Percentiles rank a stretch among this genome's conserved stretches.
Evolutionary conservation across 179 eudicot species (phyloP).

Genomic region (Actinidia chinensis): DNA sequence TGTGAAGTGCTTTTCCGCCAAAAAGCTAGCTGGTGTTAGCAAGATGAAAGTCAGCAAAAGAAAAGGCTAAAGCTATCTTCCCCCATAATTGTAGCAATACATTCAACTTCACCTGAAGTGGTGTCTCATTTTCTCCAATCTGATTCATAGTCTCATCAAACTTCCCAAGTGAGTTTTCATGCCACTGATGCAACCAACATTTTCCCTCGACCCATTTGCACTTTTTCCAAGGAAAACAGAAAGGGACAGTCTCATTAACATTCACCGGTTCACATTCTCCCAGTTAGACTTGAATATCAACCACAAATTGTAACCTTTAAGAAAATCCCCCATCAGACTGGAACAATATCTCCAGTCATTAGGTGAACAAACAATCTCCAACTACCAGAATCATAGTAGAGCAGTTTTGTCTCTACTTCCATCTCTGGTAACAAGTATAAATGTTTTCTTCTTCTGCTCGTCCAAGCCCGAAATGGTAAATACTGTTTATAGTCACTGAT

Average conservation of each 20-base stretch:
- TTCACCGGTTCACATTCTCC: neutral
- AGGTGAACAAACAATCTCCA: conserved; percentile 77
- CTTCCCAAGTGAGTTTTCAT: neutral
- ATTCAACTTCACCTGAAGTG: too few species aligned
- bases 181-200: neutral
- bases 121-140: too few species aligned
- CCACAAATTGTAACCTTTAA: conserved; percentile 44
- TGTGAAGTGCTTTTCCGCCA: neutral
- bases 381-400: conserved; percentile 81
- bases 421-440: conserved; percentile 74
- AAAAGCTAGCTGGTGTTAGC: neutral
- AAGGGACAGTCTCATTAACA: neutral
- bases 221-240: neutral
- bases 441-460: conserved; percentile 81
- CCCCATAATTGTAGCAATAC: neutral
- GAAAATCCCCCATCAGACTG: neutral
- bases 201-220: neutral
- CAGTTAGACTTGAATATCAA: too few species aligned
- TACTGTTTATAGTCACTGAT: conserved; percentile 81
- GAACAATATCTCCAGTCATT: conserved; percentile 47
- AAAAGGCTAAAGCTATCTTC: neutral
- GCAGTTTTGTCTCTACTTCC: conserved; percentile 57
- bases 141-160: neutral
- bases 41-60: neutral
- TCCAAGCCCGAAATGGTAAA: conserved; percentile 78